A percentile compares a stretch with the other conserved stretches of the same genome.
phyloP scores from a whole-genome alignment of 169 alveolate genomes.

The Blepharisma undulans region DNA sequence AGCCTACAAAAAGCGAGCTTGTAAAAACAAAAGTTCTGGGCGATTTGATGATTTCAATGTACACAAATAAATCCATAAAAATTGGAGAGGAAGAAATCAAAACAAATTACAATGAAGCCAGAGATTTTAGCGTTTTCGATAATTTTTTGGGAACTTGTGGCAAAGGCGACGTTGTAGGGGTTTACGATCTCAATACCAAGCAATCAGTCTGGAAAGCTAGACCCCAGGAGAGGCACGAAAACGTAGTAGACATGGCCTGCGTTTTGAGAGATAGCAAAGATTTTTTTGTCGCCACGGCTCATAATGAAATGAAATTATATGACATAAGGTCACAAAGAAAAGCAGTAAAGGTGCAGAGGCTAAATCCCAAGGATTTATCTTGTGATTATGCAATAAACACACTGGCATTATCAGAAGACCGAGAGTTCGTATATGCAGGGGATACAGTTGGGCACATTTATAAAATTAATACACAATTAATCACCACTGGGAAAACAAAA shows the following conservation, averaged over 20 bases:
- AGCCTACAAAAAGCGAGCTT: not conserved
- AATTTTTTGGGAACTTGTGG: slow-evolving; percentile 4
- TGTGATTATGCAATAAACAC: not conserved
- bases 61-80: not conserved
- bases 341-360: not conserved
- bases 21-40: not conserved
- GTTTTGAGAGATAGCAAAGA: not conserved
- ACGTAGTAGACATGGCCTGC: not conserved
- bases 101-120: not conserved
- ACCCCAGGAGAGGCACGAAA: not conserved
- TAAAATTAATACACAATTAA: not conserved
- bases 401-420: not conserved
- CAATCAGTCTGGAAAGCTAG: slow-evolving; percentile 7
- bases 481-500: slow-evolving; percentile 7
- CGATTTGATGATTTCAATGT: not conserved
- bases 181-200: not conserved
- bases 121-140: not conserved
- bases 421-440: slow-evolving; percentile 1
- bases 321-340: slow-evolving; percentile 25
- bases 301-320: not conserved
- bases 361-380: not conserved
- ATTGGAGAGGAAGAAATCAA: not conserved
- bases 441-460: slow-evolving; percentile 20
- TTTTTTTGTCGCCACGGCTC: not conserved
- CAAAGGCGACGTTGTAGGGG: not conserved